phyloP scores from a whole-genome alignment of 2,329 filamentous ascomycete genomes.

The Neoscytalidium dimidiatum region DNA sequence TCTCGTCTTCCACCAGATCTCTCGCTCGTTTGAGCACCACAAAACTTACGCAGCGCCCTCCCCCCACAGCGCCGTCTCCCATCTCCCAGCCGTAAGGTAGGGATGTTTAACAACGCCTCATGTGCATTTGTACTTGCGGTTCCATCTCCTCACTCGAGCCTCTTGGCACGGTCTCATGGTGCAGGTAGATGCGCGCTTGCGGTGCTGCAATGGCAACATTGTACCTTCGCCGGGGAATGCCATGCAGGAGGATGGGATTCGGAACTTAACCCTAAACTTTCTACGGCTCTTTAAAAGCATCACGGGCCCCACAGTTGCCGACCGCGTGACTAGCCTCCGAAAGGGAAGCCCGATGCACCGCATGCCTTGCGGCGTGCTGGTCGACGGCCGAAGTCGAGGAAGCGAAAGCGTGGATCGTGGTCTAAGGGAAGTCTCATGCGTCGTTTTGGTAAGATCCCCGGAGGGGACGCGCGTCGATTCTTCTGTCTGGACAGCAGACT shows the following conservation, averaged over 20 bases:
- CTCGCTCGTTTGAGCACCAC: constrained; percentile 32
- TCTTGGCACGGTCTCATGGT: constrained; percentile 59
- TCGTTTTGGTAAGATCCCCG: constrained; percentile 74
- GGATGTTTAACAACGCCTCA: constrained; percentile 59
- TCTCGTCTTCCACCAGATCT: constrained; percentile 28
- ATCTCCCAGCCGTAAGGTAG: constrained; percentile 61
- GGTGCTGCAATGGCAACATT: constrained; percentile 39
- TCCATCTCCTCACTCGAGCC: constrained; percentile 61
- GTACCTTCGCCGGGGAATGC: constrained; percentile 24
- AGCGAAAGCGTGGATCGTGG: constrained; percentile 46
- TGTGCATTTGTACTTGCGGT: constrained; percentile 35
- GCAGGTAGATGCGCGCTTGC: constrained; percentile 32
- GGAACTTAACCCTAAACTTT: constrained; percentile 97
- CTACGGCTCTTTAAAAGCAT: constrained; percentile 63
- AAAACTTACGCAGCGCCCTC: constrained; percentile 65
- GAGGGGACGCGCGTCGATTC: constrained; percentile 75
- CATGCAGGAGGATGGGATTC: constrained; percentile 62
- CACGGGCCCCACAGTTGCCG: constrained; percentile 58
- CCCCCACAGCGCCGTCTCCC: constrained; percentile 72
- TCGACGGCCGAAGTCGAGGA: constrained; percentile 32
- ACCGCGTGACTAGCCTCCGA: constrained; percentile 64
- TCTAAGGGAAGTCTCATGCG: constrained; percentile 70
- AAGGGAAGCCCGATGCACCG: constrained; percentile 25
- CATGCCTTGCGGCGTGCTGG: constrained; percentile 21
- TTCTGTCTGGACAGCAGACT: constrained; percentile 71